Evolutionary conservation across 495 filamentous ascomycete genomes (phyloP).

Genomic region (Beverwykella pulmonaria): DNA sequence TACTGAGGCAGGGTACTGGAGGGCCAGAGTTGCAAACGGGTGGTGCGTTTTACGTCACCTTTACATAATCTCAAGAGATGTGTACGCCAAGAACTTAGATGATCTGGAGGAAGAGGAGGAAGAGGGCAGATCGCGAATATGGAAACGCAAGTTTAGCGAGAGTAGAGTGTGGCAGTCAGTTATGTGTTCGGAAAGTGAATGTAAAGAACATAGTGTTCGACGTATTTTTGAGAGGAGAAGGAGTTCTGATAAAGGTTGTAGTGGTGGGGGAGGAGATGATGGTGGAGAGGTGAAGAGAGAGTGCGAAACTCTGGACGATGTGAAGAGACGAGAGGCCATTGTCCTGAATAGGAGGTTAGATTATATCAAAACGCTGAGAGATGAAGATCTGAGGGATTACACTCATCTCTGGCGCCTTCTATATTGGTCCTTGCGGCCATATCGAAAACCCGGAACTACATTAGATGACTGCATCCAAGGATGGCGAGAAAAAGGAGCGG

Average conservation of each 20-base stretch:
- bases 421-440: constrained; percentile 14
- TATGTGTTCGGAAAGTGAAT: not conserved
- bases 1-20: constrained; percentile 2
- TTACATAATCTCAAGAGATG: constrained; percentile 9
- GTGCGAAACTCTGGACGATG: not conserved
- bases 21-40: constrained; percentile 5
- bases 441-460: not conserved
- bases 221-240: not conserved
- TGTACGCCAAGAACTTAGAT: too few relatives aligned
- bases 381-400: constrained; percentile 9
- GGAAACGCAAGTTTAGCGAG: not conserved
- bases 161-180: constrained; percentile 6
- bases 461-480: not conserved
- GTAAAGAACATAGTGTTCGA: constrained; percentile 8
- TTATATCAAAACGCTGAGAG: not conserved
- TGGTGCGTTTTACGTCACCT: constrained; percentile 7
- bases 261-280: not conserved
- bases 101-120: not conserved
- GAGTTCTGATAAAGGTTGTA: not conserved
- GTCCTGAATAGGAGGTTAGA: constrained; percentile 7
- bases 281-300: not conserved
- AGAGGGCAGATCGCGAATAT: not conserved
- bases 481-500: too few relatives aligned
- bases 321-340: not conserved
- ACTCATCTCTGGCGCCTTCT: constrained; percentile 8